Evolutionary conservation across 1,139 yeast species (phyloP), one percentile per base, ranked within the genome.

Genomic region (Spathaspora sp.): DNA sequence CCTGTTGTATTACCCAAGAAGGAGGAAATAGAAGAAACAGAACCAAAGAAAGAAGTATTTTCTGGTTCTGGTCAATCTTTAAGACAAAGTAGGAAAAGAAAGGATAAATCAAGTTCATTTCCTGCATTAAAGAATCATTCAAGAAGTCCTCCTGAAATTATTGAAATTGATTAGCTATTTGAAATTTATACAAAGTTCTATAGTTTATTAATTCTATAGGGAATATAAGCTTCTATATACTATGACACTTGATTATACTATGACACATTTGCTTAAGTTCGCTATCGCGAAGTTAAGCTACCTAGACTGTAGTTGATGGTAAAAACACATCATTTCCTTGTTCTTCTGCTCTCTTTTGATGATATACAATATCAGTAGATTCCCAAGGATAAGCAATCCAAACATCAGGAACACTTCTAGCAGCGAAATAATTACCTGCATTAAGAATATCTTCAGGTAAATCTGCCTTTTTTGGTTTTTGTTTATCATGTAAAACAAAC

Each of bases 361-460:
- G 99, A 68, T 76, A 79, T 44, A 88, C 97, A 64, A 91, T 93
- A 70, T 91, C 97, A 49, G 78, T 78, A 27, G 95, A 83, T 70
- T 89, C 97, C 99, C 99, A 93, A 44, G 98, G 98, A 67, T 93
- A 93, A 40, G 97, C 97, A 59, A 89, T 90, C 99, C 99, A 93
- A 57, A 79, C 78, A 65, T 93, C 98, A 38, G 91, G 95, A 38
- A 89, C 93, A 42, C 89, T 80, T 68, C 93, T 82, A 41, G 97
- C 97, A 51, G 96, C 97, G 60, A 89, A 80, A 68, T 91, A 91
- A 65, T 88, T 82, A 46, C 86, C 86, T 41, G 76, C 74, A 36
- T 70, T 65, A 76, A 83, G 77, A 70, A 84, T 80, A 23, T 79
- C 85, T 46, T 70, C 75, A 23, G 89, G 89, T 55, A 84, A 78